Evolutionary conservation across 2,329 filamentous ascomycete species (phyloP), one percentile per base, ranked within the genome.

Genomic region (Neobulgaria alba): DNA sequence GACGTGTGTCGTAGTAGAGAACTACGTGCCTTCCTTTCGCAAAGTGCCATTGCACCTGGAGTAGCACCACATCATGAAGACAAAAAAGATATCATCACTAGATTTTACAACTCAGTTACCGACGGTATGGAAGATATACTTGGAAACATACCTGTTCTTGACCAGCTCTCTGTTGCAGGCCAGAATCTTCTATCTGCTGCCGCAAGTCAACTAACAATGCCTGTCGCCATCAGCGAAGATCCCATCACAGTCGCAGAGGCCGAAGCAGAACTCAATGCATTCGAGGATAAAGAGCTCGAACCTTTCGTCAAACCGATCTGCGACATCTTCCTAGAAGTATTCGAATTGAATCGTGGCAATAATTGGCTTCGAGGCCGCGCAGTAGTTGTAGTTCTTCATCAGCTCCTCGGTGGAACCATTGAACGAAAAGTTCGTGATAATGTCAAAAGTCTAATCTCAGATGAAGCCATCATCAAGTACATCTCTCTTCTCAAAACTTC

Each of bases 271-370:
- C 69, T 98, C 36, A 85, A 89, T 43, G 90, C 90, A 0, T 96
- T 94, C 56, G 90, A 96, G 63, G 82, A 85, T 58, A 82, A 80
- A 55, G 87, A 95, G 54, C 71, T 88, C 2, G 88, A 94, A 58
- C 92, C 92, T 1, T 96, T 98, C 57, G 92, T 98, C 55, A 98
- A 95, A 60, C 93, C 92, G 3, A 95, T 98, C 47, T 95, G 89
- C 63, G 92, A 98, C 61, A 81, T 98, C 45, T 98, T 98, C 64
- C 75, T 98, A 12, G 92, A 98, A 60, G 77, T 88, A 0, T 98
- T 98, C 57, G 89, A 95, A 57, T 73, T 98, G 29, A 94, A 95
- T 61, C 81, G 83, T 46, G 89, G 90, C 30, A 95, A 93, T 63
- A 96, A 94, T 62, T 98, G 92, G 93, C 77, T 98, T 3, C 84